These are phyloP conservation scores for Candida taoyuanica DNA, from an alignment of 805 yeast species.

Conservation along the genomic window DNA sequence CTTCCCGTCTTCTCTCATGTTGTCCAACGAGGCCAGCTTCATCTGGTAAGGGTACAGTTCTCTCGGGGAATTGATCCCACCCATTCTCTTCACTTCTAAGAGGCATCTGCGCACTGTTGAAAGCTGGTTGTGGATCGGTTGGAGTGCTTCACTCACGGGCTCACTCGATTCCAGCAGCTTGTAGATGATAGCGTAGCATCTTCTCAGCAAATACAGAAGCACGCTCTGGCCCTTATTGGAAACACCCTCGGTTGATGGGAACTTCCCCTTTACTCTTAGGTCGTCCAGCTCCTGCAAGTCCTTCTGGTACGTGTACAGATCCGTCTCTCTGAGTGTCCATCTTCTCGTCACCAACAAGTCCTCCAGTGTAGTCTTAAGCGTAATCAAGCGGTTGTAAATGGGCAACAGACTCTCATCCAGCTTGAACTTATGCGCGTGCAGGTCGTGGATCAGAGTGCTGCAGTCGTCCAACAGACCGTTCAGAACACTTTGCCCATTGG, in stretches of 20 bases:
- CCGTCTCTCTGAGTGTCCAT: constrained; percentile 97
- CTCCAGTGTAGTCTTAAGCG: constrained; percentile 69
- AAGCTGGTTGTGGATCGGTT: constrained; percentile 89
- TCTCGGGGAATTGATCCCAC: constrained; percentile 81
- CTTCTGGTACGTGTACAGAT: constrained; percentile 78
- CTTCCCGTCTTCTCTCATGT: constrained; percentile 84
- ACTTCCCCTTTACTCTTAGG: constrained; percentile 57
- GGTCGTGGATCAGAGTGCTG: constrained; percentile 66
- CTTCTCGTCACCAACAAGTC: constrained; percentile 86
- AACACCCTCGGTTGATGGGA: constrained; percentile 30
- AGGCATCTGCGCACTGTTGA: constrained; percentile 88
- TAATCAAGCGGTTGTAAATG: constrained; percentile 58
- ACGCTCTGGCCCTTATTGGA: constrained; percentile 51
- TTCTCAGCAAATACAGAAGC: constrained; percentile 71
- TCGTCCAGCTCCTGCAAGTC: constrained; percentile 71
- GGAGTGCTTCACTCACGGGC: constrained; percentile 92
- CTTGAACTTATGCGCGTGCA: constrained; percentile 40
- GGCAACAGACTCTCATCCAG: constrained; percentile 50
- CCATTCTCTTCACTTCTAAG: constrained; percentile 85
- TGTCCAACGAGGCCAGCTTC: constrained; percentile 87
- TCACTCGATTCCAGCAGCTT: constrained; percentile 86
- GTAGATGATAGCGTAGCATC: constrained; percentile 89
- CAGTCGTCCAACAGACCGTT: constrained; percentile 84
- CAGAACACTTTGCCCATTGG: constrained; percentile 44
- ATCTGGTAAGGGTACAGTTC: constrained; percentile 95